A percentile compares a stretch with the other conserved stretches of the same genome.
These are phyloP conservation scores for barley (Hordeum vulgare) DNA, from an alignment of 176 grass and related monocot genomes.

Conservation along the genomic window DNA sequence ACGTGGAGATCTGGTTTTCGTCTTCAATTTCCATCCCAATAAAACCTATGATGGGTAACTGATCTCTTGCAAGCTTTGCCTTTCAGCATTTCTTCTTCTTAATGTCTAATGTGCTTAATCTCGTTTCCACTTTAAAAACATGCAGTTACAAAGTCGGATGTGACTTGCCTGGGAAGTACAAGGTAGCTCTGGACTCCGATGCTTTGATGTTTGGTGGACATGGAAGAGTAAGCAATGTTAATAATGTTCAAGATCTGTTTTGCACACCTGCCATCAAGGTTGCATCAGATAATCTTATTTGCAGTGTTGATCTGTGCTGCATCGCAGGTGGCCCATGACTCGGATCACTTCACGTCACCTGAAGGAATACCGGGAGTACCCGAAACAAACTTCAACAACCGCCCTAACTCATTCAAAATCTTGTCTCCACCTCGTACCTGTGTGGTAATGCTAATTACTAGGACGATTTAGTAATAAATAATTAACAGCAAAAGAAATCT, in stretches of 20 bases:
- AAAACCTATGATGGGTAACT: conserved; percentile 82
- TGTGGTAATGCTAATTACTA: conserved; percentile 62
- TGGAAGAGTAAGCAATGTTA: conserved; percentile 67
- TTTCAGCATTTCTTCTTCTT: not conserved
- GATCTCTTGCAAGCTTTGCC: not conserved
- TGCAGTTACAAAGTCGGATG: conserved; percentile 91
- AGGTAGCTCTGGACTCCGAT: conserved; percentile 70
- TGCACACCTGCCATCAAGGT: not conserved
- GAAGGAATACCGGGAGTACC: conserved; percentile 84
- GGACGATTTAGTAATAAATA: not conserved
- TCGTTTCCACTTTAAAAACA: conserved; percentile 7
- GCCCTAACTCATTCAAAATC: conserved; percentile 92
- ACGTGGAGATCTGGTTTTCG: conserved; percentile 85
- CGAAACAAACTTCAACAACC: conserved; percentile 95
- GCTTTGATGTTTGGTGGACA: conserved; percentile 81
- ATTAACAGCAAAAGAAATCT: not conserved
- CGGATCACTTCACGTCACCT: conserved; percentile 81
- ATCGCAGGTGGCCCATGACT: conserved; percentile 65
- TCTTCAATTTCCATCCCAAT: conserved; percentile 95
- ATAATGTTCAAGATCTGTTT: not conserved
- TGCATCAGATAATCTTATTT: not conserved
- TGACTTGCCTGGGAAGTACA: conserved; percentile 85
- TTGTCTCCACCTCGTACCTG: conserved; percentile 85
- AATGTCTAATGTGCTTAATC: not conserved
- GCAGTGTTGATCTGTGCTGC: not conserved